phyloP scores from a whole-genome alignment of 1,284 basidiomycete species.

The Fomitopsis betulina region DNA sequence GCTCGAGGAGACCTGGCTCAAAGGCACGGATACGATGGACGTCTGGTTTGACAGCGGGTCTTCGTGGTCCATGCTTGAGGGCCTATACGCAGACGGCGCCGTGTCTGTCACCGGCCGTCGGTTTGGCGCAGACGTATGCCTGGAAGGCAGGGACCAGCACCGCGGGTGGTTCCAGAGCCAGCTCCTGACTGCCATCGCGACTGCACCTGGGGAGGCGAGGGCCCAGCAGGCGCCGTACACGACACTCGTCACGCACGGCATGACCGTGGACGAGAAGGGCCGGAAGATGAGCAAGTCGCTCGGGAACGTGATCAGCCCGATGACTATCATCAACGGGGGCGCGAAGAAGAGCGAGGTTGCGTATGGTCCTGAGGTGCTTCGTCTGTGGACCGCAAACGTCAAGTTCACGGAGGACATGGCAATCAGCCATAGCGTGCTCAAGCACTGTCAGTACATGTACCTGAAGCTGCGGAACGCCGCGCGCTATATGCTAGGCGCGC shows the following conservation, averaged over 20 bases:
- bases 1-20: slow-evolving; percentile 50
- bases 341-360: slow-evolving; percentile 67
- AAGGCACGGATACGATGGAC: slow-evolving; percentile 94
- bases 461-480: slow-evolving; percentile 88
- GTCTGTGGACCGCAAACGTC: slow-evolving; percentile 90
- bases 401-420: slow-evolving; percentile 90
- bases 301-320: slow-evolving; percentile 89
- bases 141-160: slow-evolving; percentile 98
- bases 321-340: slow-evolving; percentile 78
- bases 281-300: slow-evolving; percentile 99
- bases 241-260: slow-evolving; percentile 91
- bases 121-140: slow-evolving; percentile 78
- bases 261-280: slow-evolving; percentile 89
- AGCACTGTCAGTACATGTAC: slow-evolving; percentile 75
- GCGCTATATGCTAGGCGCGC: slow-evolving; percentile 87
- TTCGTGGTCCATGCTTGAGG: slow-evolving; percentile 83
- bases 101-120: slow-evolving; percentile 6
- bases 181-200: slow-evolving; percentile 78
- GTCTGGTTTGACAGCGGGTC: slow-evolving; percentile 99
- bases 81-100: slow-evolving; percentile 18
- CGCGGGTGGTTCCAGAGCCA: slow-evolving; percentile 99
- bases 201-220: slow-evolving; percentile 29
- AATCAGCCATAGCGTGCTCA: slow-evolving; percentile 77
- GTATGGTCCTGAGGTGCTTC: slow-evolving; percentile 84
- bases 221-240: slow-evolving; percentile 64